phyloP scores from a whole-genome alignment of 2,329 filamentous ascomycete species.

The Nothopassalora personata region DNA sequence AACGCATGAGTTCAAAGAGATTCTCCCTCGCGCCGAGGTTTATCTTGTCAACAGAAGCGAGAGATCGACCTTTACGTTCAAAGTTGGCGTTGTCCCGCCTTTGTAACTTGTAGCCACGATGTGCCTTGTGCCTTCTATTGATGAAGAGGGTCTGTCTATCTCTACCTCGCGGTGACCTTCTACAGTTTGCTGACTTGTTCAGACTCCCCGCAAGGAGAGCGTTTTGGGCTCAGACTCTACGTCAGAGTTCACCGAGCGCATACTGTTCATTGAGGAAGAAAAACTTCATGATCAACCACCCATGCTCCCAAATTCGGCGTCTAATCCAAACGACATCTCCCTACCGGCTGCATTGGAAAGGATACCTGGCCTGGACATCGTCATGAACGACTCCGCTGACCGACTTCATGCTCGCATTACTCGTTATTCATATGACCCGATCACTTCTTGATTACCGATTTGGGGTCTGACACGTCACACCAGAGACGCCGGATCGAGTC shows the following conservation, averaged over 20 bases:
- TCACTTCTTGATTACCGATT: conserved; percentile 14
- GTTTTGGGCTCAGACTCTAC: conserved; percentile 19
- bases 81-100: conserved; percentile 19
- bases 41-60: conserved; percentile 11
- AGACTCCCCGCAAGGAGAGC: conserved; percentile 21
- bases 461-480: conserved; percentile 3
- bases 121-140: conserved; percentile 13
- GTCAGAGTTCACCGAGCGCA: conserved; percentile 13
- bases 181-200: background rate
- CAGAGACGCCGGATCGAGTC: background rate
- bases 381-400: conserved; percentile 9
- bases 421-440: conserved; percentile 7
- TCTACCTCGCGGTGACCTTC: background rate
- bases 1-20: conserved; percentile 18
- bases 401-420: conserved; percentile 14
- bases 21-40: conserved; percentile 15
- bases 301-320: background rate
- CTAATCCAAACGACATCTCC: conserved; percentile 5
- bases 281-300: background rate
- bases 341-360: conserved; percentile 12
- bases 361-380: conserved; percentile 15
- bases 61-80: conserved; percentile 23
- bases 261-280: conserved; percentile 24
- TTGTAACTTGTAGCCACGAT: too few relatives aligned
- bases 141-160: conserved; percentile 7